Conservation (phyloP, 192 early-diverging fungal genomes). For the Neocallimastix lanati region DNA sequence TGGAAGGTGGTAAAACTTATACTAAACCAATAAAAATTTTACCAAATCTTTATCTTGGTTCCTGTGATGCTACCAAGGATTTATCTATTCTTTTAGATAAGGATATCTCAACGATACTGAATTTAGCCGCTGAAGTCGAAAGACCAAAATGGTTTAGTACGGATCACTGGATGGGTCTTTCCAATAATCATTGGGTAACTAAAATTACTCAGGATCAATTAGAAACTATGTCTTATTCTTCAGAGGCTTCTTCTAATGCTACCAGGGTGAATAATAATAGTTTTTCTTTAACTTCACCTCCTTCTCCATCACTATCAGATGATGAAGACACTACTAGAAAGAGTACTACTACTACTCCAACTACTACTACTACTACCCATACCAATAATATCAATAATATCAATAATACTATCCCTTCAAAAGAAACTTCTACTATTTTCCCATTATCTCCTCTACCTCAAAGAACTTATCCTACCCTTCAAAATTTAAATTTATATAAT, state of each 20-base stretch:
- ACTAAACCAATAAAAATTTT: background rate
- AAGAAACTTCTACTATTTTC: background rate
- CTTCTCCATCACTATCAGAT: background rate
- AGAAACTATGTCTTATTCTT: background rate
- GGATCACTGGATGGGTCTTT: background rate
- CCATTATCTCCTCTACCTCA: background rate
- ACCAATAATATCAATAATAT: too few species aligned
- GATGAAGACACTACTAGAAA: too few species aligned
- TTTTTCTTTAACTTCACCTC: background rate
- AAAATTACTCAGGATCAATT: background rate
- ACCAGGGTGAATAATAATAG: too few species aligned
- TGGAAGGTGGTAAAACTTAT: background rate
- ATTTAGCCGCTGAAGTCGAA: background rate
- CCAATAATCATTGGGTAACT: background rate
- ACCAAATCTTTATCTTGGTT: background rate
- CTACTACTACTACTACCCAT: too few species aligned
- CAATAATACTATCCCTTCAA: too few species aligned
- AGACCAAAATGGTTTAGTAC: background rate
- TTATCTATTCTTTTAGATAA: background rate
- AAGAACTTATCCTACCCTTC: background rate
- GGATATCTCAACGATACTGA: background rate
- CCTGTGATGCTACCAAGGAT: background rate
- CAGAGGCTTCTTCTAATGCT: background rate
- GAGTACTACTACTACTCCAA: too few species aligned
- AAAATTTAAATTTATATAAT: too few species aligned